phyloP scores from a whole-genome alignment of 169 alveolate genomes.

The Plasmodium cynomolgi region DNA sequence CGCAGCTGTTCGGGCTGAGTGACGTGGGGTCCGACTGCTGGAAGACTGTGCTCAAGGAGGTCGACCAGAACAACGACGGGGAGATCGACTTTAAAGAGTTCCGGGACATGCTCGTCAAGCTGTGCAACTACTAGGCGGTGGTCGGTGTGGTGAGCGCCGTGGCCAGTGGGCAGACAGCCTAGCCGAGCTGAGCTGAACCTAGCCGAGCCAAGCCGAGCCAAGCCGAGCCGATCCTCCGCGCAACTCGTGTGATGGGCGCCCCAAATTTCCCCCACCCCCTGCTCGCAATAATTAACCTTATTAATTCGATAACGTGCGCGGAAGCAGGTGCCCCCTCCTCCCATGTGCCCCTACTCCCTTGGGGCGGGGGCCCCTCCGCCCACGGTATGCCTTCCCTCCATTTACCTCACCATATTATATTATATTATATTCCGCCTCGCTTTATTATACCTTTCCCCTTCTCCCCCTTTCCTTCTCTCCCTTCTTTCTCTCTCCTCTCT shows the following conservation, averaged over 20 bases:
- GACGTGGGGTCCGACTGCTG: slow-evolving; percentile 84
- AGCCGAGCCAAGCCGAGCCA: too few species aligned
- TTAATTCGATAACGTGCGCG: neutral
- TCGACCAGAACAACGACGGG: slow-evolving; percentile 93
- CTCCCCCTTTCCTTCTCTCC: neutral
- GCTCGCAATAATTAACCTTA: neutral
- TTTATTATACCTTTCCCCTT: neutral
- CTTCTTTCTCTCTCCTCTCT: neutral
- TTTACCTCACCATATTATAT: neutral
- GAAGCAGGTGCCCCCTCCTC: neutral
- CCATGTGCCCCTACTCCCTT: neutral
- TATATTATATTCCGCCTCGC: neutral
- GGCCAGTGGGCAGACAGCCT: too few species aligned
- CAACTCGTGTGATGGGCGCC: too few species aligned
- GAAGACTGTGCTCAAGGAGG: slow-evolving; percentile 89
- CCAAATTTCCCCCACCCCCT: too few species aligned
- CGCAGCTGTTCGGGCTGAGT: slow-evolving; percentile 87
- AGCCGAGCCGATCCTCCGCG: neutral
- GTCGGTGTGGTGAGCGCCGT: neutral
- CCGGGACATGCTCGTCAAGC: slow-evolving; percentile 89
- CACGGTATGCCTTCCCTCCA: neutral
- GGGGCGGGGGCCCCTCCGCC: neutral
- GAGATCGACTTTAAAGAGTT: slow-evolving; percentile 95
- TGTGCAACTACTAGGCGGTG: slow-evolving; percentile 24
- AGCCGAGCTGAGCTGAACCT: too few species aligned